Conservation (phyloP, 345 rosid species). For the Pistacia vera region DNA sequence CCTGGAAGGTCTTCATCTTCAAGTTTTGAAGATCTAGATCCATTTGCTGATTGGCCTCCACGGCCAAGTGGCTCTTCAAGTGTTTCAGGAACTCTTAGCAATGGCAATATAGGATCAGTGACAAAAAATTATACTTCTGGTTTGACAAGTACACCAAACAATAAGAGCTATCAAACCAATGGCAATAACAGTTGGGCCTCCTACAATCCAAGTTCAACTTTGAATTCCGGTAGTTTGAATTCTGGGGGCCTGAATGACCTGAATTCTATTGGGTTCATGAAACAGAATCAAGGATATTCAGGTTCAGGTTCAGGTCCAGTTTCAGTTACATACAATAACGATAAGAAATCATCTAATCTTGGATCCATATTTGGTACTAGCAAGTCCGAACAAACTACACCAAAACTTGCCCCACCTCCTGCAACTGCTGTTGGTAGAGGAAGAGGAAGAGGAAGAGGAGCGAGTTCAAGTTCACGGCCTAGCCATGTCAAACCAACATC, state of each 20-base stretch:
- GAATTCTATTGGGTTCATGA: conserved; percentile 52
- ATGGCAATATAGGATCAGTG: conserved; percentile 36
- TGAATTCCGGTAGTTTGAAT: conserved; percentile 34
- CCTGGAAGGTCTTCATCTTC: conserved; percentile 44
- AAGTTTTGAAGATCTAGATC: conserved; percentile 73
- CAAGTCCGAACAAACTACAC: conserved; percentile 59
- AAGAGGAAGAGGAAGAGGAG: conserved; percentile 63
- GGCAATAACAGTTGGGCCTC: conserved; percentile 57
- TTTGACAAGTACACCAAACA: conserved; percentile 29
- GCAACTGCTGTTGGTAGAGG: conserved; percentile 74
- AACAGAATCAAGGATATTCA: conserved; percentile 56
- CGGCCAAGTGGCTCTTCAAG: conserved; percentile 41
- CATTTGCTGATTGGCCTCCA: conserved; percentile 95
- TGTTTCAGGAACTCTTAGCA: conserved; percentile 40
- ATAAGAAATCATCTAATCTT: conserved; percentile 60
- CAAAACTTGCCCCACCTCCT: conserved; percentile 93
- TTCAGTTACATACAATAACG: conserved; percentile 30
- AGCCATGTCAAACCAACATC: conserved; percentile 44
- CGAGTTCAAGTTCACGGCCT: conserved; percentile 39
- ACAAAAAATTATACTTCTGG: conserved; percentile 29
- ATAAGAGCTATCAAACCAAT: conserved; percentile 30
- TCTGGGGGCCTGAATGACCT: conserved; percentile 32
- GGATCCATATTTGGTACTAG: conserved; percentile 71
- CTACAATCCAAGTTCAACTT: conserved; percentile 36
- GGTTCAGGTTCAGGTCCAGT: conserved; percentile 8